Evolutionary conservation across 352 stramenopile genomes (phyloP).

Genomic region (Phytophthora pisi): DNA sequence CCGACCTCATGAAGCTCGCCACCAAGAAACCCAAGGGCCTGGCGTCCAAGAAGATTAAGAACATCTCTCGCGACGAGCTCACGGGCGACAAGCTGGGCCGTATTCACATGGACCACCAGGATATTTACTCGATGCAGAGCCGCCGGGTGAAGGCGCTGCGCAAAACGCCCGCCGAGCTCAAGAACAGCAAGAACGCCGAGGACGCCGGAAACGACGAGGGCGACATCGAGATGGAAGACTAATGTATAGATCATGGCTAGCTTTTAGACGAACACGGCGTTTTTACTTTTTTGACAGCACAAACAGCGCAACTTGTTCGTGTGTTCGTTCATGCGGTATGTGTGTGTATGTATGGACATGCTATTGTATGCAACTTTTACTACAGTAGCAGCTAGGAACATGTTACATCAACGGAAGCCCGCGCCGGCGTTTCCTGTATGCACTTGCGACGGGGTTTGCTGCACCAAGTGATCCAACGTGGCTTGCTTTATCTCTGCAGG

Average conservation of each 20-base stretch:
- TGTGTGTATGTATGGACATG: neutral
- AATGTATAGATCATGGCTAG: slow-evolving; percentile 43
- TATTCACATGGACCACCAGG: slow-evolving; percentile 98
- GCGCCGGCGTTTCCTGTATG: neutral
- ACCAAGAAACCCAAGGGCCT: slow-evolving; percentile 94
- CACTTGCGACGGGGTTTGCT: neutral
- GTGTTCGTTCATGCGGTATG: neutral
- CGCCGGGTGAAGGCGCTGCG: slow-evolving; percentile 95
- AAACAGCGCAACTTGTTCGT: slow-evolving; percentile 29
- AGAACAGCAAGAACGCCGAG: slow-evolving; percentile 53
- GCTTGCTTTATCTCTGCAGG: neutral
- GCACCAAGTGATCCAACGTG: slow-evolving; percentile 2
- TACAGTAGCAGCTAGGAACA: neutral
- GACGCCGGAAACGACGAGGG: slow-evolving; percentile 33
- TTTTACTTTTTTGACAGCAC: slow-evolving; percentile 20
- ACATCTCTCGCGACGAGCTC: slow-evolving; percentile 96
- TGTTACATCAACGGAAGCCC: slow-evolving; percentile 7
- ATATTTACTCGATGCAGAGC: slow-evolving; percentile 97
- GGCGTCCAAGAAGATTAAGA: slow-evolving; percentile 97
- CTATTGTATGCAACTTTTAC: neutral
- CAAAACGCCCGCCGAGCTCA: slow-evolving; percentile 82
- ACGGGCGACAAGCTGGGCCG: slow-evolving; percentile 98
- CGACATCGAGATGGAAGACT: slow-evolving; percentile 61
- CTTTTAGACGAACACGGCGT: slow-evolving; percentile 41
- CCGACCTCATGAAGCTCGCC: slow-evolving; percentile 95